phyloP scores from a whole-genome alignment of 164 flowering plant genomes.

The Umbilicus rupestris region DNA sequence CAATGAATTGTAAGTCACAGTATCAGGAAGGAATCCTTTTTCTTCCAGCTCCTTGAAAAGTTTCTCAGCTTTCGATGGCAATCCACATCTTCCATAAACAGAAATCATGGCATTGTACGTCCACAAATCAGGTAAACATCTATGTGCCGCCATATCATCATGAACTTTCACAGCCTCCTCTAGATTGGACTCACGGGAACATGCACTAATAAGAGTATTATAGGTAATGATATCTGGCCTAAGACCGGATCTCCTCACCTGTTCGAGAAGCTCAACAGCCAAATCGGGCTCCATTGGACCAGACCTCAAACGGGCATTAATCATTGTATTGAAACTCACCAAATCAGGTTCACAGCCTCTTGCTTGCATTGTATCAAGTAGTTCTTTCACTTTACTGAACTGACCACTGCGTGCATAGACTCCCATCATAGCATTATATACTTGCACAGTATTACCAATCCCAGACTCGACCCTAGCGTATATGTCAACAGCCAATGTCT shows the following conservation, averaged over 20 bases:
- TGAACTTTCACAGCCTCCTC: slow-evolving; percentile 67
- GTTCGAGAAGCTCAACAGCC: slow-evolving; percentile 50
- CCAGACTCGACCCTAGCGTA: slow-evolving; percentile 46
- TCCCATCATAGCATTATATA: slow-evolving; percentile 95
- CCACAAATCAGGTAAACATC: slow-evolving; percentile 89
- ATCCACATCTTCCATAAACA: slow-evolving; percentile 78
- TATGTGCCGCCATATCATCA: slow-evolving; percentile 44
- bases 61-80: slow-evolving; percentile 50
- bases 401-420: slow-evolving; percentile 76
- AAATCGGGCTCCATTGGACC: slow-evolving; percentile 40
- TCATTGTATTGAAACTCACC: slow-evolving; percentile 85
- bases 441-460: slow-evolving; percentile 56
- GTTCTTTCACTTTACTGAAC: slow-evolving; percentile 52
- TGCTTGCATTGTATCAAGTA: slow-evolving; percentile 60
- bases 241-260: slow-evolving; percentile 64
- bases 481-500: slow-evolving; percentile 62
- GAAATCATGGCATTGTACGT: slow-evolving; percentile 97
- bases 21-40: slow-evolving; percentile 77
- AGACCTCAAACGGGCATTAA: slow-evolving; percentile 72
- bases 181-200: slow-evolving; percentile 68
- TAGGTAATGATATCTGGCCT: slow-evolving; percentile 88
- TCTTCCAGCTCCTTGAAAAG: slow-evolving; percentile 58
- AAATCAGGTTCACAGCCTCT: slow-evolving; percentile 85
- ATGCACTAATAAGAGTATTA: slow-evolving; percentile 85
- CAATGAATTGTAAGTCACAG: slow-evolving; percentile 84